Percentiles rank a stretch among this genome's conserved stretches.
These are phyloP conservation scores for Scedosporium aurantiacum DNA, from an alignment of 2,329 filamentous ascomycete species.

Conservation along the genomic window DNA sequence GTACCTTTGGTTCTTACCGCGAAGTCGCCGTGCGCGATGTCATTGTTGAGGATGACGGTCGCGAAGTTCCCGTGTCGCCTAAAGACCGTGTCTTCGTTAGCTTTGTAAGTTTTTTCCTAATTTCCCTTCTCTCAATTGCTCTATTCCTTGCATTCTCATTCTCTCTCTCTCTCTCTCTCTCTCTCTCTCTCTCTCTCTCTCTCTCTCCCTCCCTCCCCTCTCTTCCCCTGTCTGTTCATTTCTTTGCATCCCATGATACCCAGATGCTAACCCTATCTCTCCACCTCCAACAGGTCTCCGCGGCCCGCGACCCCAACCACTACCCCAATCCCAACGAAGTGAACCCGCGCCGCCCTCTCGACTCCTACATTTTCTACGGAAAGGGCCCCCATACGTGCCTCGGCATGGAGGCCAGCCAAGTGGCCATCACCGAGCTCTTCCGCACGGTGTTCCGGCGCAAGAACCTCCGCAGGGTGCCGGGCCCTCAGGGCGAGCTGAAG, in stretches of 20 bases:
- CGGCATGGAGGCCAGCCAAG: slow-evolving; percentile 47
- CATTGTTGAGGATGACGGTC: slow-evolving; percentile 36
- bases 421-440: slow-evolving; percentile 57
- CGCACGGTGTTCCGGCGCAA: slow-evolving; percentile 50
- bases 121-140: not conserved
- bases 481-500: slow-evolving; percentile 56
- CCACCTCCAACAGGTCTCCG: slow-evolving; percentile 21
- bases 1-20: slow-evolving; percentile 48
- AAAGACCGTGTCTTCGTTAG: slow-evolving; percentile 54
- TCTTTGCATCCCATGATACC: not conserved
- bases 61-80: slow-evolving; percentile 36
- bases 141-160: not conserved
- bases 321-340: slow-evolving; percentile 54
- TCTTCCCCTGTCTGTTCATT: not conserved
- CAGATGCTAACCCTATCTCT: not conserved
- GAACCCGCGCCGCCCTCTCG: slow-evolving; percentile 50
- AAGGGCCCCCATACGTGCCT: slow-evolving; percentile 52
- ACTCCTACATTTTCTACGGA: slow-evolving; percentile 54
- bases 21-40: slow-evolving; percentile 34
- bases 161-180: not conserved
- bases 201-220: not conserved
- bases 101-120: slow-evolving; percentile 34
- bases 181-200: not conserved
- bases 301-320: slow-evolving; percentile 42
- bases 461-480: slow-evolving; percentile 49